Evolutionary conservation across 371 early-diverging fungal genomes (phyloP), one percentile per base, ranked within the genome.

Genomic region (Dinochytrium kinnereticum): DNA sequence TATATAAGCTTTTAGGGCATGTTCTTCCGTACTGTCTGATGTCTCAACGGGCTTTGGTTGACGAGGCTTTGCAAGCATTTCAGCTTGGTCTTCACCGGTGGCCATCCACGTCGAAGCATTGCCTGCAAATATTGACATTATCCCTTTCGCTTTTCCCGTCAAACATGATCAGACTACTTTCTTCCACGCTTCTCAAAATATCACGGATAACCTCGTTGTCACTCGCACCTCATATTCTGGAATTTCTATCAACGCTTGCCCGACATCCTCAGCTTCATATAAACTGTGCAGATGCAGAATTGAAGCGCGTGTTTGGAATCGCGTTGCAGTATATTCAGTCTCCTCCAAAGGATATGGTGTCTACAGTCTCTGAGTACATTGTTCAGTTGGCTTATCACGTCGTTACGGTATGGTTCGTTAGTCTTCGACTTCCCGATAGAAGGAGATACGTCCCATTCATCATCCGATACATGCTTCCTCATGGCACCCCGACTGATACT

Each of bases 331-430:
- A 96, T 78, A 92, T 98, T 36, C 92, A 92, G 68, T 76, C 70
- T 51, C 72, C 67, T 31, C 81, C 59, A 39, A 61, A 31, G 36
- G 66, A 37, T 15, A 59, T 17, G 24, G 70, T 5, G 69, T 82
- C 0, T 68, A 86, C 92, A 0, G 81, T 93, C 0, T 82, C 86
- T 1, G 92, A 92, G 67, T 97, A 95, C 69, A 92, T 95, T 50
- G 76, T 93, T 3, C 90, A 91, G 39, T 88, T 96, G 89, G 96
- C 97, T 0, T 96, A 94, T 80, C 91, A 95, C 70, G 95, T 96
- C 2, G 53, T 85, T 30, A 71, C 75, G 19, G 88, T 92, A 26
- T 96, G 96, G 94, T 96, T 95, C 74, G 88, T 93, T 40, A 90
- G 89, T 5, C 82, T 95, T 36, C 85, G 90, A 7, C 78, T 93